A percentile compares a stretch with the other conserved stretches of the same genome.
These are phyloP conservation scores for Daldinia sp. DNA, from an alignment of 2,329 filamentous ascomycete species.

Conservation along the genomic window DNA sequence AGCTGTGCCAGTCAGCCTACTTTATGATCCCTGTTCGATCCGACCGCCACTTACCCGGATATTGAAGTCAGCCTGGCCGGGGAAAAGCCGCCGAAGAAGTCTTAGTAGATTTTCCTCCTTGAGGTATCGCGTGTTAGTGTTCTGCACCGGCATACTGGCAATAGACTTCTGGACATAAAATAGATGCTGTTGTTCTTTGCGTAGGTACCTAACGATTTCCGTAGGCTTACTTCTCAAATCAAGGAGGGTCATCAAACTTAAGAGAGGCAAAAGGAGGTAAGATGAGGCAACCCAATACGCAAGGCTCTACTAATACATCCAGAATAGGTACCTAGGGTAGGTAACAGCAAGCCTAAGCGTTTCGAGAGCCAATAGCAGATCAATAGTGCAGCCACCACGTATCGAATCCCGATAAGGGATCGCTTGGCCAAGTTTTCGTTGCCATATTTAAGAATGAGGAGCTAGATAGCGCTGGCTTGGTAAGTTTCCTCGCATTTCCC, in stretches of 20 bases:
- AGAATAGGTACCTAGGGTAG: background rate
- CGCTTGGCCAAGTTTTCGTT: background rate
- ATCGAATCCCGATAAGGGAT: background rate
- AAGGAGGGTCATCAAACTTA: background rate
- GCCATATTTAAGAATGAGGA: background rate
- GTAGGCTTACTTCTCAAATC: background rate
- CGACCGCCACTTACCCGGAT: conserved; percentile 39
- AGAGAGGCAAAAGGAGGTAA: background rate
- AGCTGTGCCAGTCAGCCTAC: conserved; percentile 35
- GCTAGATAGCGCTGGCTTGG: background rate
- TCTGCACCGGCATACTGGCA: conserved; percentile 35
- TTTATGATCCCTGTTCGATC: background rate
- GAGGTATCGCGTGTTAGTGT: conserved; percentile 41
- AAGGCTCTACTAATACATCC: background rate
- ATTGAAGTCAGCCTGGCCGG: conserved; percentile 41
- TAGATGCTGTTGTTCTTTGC: background rate
- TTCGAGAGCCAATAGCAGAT: background rate
- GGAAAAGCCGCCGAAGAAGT: conserved; percentile 42
- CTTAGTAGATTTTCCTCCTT: conserved; percentile 40
- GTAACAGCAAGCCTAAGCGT: background rate
- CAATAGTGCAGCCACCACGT: background rate
- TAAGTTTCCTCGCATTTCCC: background rate
- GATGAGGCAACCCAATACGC: background rate
- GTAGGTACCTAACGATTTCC: background rate
- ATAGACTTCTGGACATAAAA: background rate